These are phyloP conservation scores for Inonotus hispidus DNA, from an alignment of 1,284 basidiomycete species.

Conservation along the genomic window DNA sequence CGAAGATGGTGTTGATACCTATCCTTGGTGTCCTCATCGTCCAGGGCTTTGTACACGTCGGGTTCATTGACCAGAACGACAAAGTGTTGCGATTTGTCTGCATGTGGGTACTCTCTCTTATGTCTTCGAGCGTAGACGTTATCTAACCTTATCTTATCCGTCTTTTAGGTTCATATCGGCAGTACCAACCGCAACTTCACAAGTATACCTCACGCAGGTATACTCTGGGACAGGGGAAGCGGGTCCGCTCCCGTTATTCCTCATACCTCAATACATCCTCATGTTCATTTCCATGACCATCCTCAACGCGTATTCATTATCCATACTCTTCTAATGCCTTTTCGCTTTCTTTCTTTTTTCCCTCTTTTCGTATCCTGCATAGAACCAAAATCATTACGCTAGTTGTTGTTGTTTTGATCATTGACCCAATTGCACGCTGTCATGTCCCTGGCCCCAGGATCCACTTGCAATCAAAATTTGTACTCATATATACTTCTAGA, in stretches of 20 bases:
- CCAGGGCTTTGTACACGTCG: constrained; percentile 42
- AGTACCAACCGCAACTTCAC: constrained; percentile 57
- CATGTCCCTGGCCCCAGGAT: no score
- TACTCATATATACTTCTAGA: no score
- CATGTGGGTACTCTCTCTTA: constrained; percentile 43
- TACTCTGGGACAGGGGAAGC: constrained; percentile 61
- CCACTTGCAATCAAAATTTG: no score
- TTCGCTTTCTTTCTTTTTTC: not conserved
- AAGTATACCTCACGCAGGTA: constrained; percentile 62
- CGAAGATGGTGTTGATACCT: constrained; percentile 65
- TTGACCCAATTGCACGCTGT: no score
- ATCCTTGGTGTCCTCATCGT: constrained; percentile 66
- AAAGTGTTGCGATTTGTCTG: constrained; percentile 65
- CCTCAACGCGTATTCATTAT: constrained; percentile 51
- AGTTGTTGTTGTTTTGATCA: no score
- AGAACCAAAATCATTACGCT: no score
- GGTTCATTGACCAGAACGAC: constrained; percentile 49
- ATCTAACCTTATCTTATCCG: not conserved
- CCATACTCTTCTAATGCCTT: constrained; percentile 39
- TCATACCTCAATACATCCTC: constrained; percentile 62
- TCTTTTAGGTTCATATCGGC: constrained; percentile 53
- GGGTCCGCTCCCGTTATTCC: constrained; percentile 54
- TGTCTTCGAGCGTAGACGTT: not conserved
- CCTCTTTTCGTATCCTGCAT: not conserved
- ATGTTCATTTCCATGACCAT: constrained; percentile 62